Evolutionary conservation across 805 yeast genomes (phyloP).

Genomic region (Candida jianshihensis): DNA sequence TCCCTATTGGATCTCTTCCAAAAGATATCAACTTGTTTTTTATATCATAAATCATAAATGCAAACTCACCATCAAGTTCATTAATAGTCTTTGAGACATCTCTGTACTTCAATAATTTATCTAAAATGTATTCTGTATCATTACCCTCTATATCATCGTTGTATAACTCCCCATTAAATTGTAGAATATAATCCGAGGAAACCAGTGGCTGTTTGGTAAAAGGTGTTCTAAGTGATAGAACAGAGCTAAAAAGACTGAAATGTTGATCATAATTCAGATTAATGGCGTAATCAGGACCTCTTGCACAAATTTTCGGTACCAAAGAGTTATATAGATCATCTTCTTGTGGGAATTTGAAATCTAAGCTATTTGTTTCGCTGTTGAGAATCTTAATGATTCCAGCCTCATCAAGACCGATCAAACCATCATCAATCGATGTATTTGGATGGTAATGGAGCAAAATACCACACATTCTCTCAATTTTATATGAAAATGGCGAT

Average conservation of each 20-base stretch:
- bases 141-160: constrained; percentile 48
- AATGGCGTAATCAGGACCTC: constrained; percentile 59
- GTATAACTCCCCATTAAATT: constrained; percentile 90
- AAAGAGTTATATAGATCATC: constrained; percentile 25
- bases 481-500: background rate
- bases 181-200: constrained; percentile 39
- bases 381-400: background rate
- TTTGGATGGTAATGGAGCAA: constrained; percentile 28
- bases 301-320: constrained; percentile 38
- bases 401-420: constrained; percentile 14
- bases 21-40: constrained; percentile 43
- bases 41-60: constrained; percentile 48
- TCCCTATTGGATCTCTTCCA: constrained; percentile 82
- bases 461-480: constrained; percentile 50
- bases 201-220: constrained; percentile 66
- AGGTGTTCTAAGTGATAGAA: constrained; percentile 75
- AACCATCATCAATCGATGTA: constrained; percentile 4
- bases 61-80: constrained; percentile 74
- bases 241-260: constrained; percentile 39
- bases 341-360: background rate
- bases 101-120: constrained; percentile 23
- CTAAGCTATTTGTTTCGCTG: background rate
- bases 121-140: constrained; percentile 55
- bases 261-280: constrained; percentile 18
- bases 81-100: constrained; percentile 35